These are phyloP conservation scores for Alternaria consortialis DNA, from an alignment of 2,329 filamentous ascomycete species.

Conservation along the genomic window DNA sequence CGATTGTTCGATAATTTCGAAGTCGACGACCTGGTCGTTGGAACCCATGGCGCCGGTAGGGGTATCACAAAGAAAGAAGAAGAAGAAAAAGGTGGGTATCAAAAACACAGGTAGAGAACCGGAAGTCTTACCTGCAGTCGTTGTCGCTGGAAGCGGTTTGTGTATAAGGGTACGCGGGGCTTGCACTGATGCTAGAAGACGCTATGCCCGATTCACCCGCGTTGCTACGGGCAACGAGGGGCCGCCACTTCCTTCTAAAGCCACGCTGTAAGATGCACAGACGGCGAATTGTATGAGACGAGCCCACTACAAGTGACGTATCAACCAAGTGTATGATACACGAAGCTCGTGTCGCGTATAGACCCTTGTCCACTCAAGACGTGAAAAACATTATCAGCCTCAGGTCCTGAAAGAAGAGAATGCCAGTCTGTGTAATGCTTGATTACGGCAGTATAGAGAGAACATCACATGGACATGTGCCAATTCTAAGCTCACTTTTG, in stretches of 20 bases:
- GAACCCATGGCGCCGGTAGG: slow-evolving; percentile 52
- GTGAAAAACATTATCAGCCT: too few relatives aligned
- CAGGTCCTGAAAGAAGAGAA: too few relatives aligned
- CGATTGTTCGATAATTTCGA: slow-evolving; percentile 93
- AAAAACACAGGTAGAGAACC: slow-evolving; percentile 3
- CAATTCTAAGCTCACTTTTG: too few relatives aligned
- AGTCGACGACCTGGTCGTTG: slow-evolving; percentile 63
- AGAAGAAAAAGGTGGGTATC: slow-evolving; percentile 19
- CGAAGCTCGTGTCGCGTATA: too few relatives aligned
- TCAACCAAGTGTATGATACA: not conserved
- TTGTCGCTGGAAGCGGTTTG: slow-evolving; percentile 27
- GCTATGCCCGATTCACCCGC: slow-evolving; percentile 23
- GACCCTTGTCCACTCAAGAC: too few relatives aligned
- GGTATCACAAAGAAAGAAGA: slow-evolving; percentile 40
- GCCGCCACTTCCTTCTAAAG: not conserved
- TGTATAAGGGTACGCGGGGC: slow-evolving; percentile 26
- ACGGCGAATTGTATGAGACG: not conserved
- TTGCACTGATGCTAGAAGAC: slow-evolving; percentile 25
- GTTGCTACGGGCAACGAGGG: slow-evolving; percentile 30
- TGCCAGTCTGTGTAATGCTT: too few relatives aligned
- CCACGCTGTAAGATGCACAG: not conserved
- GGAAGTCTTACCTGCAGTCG: slow-evolving; percentile 27
- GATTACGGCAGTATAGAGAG: too few relatives aligned
- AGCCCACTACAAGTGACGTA: not conserved
- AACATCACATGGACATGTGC: too few relatives aligned